Evolutionary conservation across 768 basidiomycete species (phyloP).

Genomic region (Boletus rufocinnamomeus): DNA sequence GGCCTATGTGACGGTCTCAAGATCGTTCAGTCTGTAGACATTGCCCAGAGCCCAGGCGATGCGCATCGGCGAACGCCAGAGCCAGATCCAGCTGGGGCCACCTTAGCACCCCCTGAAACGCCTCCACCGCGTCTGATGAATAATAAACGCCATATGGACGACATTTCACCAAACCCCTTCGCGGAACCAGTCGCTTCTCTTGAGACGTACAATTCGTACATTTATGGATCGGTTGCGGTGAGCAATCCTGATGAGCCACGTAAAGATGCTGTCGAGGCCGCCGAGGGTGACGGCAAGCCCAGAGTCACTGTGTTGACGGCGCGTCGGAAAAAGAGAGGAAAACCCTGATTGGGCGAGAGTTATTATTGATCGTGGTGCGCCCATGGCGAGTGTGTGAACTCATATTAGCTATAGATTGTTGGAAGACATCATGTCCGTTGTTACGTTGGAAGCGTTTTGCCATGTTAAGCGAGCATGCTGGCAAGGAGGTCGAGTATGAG

Average conservation of each 20-base stretch:
- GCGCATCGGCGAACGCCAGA: slow-evolving; percentile 45
- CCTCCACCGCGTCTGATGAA: slow-evolving; percentile 43
- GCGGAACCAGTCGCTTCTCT: slow-evolving; percentile 62
- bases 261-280: slow-evolving; percentile 16
- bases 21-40: slow-evolving; percentile 22
- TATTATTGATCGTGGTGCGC: slow-evolving; percentile 10
- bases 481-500: neutral
- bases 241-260: slow-evolving; percentile 45
- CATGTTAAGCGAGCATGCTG: slow-evolving; percentile 2
- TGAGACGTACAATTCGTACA: slow-evolving; percentile 59
- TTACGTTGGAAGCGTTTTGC: slow-evolving; percentile 19
- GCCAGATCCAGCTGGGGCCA: slow-evolving; percentile 25
- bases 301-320: slow-evolving; percentile 60
- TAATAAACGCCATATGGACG: slow-evolving; percentile 34
- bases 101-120: slow-evolving; percentile 51
- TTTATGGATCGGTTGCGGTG: slow-evolving; percentile 60
- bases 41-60: slow-evolving; percentile 22
- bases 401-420: slow-evolving; percentile 6
- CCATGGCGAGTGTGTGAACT: slow-evolving; percentile 6
- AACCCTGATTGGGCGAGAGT: slow-evolving; percentile 17
- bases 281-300: slow-evolving; percentile 12
- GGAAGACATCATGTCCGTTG: slow-evolving; percentile 8
- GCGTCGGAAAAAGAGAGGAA: slow-evolving; percentile 53
- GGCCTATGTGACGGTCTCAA: slow-evolving; percentile 70
- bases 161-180: slow-evolving; percentile 67